Evolutionary conservation across 331 rosid genomes (phyloP).

Genomic region (Malus hybrid): DNA sequence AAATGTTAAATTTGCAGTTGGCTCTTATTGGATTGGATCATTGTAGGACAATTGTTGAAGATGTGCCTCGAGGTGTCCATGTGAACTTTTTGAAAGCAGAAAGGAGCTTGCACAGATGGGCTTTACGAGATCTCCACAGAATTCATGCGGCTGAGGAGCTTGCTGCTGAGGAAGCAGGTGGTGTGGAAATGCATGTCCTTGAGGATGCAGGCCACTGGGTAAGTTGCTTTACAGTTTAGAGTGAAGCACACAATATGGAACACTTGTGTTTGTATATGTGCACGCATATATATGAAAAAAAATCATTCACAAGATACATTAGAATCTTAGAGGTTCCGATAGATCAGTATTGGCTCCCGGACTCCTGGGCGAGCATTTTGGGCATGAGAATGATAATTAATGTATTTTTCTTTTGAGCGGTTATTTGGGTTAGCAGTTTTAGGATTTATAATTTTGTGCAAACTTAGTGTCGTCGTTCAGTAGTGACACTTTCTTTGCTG

Average conservation of each 20-base stretch:
- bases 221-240: constrained; percentile 12
- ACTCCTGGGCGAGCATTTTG: too few species aligned
- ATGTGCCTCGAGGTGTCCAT: constrained; percentile 91
- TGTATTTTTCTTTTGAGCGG: background rate
- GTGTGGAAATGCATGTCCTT: constrained; percentile 97
- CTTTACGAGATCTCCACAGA: constrained; percentile 83
- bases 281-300: background rate
- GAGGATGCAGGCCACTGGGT: constrained; percentile 99
- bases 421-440: background rate
- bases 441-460: background rate
- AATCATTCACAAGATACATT: too few species aligned
- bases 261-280: too few species aligned
- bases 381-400: background rate
- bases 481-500: background rate
- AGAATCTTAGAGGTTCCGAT: background rate
- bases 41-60: constrained; percentile 84
- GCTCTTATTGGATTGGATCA: background rate
- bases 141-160: constrained; percentile 82
- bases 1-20: background rate
- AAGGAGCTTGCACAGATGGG: constrained; percentile 98
- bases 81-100: constrained; percentile 91
- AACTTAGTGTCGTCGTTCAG: background rate
- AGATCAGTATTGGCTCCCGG: background rate
- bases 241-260: background rate
- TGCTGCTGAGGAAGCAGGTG: constrained; percentile 89